These are phyloP conservation scores for Pseudotsuga menziesii DNA, from an alignment of 75 land plant genomes.

Conservation along the genomic window DNA sequence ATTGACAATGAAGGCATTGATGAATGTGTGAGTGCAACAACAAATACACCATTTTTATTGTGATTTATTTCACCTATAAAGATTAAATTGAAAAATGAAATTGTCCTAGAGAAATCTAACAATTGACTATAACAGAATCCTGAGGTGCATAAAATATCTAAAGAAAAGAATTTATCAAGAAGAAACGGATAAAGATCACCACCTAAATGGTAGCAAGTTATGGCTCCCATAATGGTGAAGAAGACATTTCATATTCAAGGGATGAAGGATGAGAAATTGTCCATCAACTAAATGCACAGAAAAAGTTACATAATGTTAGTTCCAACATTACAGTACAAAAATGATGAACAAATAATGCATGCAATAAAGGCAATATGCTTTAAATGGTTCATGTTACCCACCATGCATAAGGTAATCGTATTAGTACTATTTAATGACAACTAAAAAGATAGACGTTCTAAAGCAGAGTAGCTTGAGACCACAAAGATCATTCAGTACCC, in stretches of 20 bases:
- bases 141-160: not conserved
- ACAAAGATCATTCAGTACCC: no score
- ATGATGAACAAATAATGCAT: not conserved
- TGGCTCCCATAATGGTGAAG: constrained; percentile 80
- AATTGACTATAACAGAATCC: not conserved
- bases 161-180: not conserved
- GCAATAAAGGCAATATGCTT: not conserved
- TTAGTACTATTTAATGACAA: no score
- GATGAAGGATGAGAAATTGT: constrained; percentile 87
- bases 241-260: constrained; percentile 88
- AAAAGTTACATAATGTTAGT: constrained; percentile 8
- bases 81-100: not conserved
- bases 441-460: no score
- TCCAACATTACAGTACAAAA: not conserved
- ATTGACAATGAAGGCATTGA: no score
- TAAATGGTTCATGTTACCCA: not conserved
- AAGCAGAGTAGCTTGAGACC: no score
- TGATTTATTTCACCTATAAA: no score
- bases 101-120: not conserved
- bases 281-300: constrained; percentile 73
- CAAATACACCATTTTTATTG: no score
- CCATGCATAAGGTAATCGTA: not conserved
- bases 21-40: no score
- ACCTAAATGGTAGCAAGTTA: constrained; percentile 79
- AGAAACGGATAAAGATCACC: not conserved